Evolutionary conservation across 768 basidiomycete species (phyloP), one percentile per base, ranked within the genome.

Genomic region (Termitomyces sp.): DNA sequence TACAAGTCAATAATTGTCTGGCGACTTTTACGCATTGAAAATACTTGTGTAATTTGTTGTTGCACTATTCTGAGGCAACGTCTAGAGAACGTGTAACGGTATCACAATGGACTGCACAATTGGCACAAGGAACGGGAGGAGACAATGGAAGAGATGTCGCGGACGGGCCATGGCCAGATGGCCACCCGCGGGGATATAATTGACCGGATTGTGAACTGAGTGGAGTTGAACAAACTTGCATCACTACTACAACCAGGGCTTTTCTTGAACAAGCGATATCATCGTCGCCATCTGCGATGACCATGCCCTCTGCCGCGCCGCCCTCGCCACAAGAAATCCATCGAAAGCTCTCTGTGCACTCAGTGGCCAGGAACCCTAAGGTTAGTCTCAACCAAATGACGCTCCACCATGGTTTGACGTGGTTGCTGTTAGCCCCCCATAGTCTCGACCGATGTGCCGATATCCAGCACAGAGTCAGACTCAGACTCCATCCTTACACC

Each of bases 261-360:
- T 56, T 45, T 45, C 40, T 49, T 6, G 8, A 42, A 26, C 22
- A 37, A 14, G 45, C 37, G 16, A 50, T 47, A 10, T 43, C 61
- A 55, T 77, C 77, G 76, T 67, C 78, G 20, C 74, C 75, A 42
- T 69, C 30, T 16, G 57, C 14, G 27, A 52, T 37, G 46, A 53
- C 52, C 27, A 58, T 47, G 57, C 16, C 50, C 18, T 42, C 75
- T 56, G 80, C 73, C 57, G 72, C 88, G 14, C 89, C 92, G 5
- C 93, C 91, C 8, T 87, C 93, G 13, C 86, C 88, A 16, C 91
- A 93, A 70, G 93, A 95, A 75, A 84, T 95, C 18, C 82, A 90
- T 57, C 80, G 91, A 63, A 95, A 94, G 69, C 83, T 95, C 6
- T 93, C 91, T 3, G 81, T 91, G 20, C 87, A 88, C 64, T 84